phyloP scores from a whole-genome alignment of 768 basidiomycete species.

The Pulveroboletus sp. region DNA sequence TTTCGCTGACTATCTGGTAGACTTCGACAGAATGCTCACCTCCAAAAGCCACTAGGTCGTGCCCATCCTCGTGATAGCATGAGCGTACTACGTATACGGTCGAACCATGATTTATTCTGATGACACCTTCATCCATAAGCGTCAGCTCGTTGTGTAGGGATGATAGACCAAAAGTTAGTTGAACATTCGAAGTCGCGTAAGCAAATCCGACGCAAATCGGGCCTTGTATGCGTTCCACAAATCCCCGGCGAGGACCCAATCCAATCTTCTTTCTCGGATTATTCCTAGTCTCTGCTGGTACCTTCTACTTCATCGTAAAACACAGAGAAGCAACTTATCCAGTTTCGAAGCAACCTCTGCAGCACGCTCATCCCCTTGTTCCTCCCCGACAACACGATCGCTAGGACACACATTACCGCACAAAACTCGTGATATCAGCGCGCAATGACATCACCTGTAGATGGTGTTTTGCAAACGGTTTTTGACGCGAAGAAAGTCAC shows the following conservation, averaged over 20 bases:
- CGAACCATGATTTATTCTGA: conserved; percentile 56
- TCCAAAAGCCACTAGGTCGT: conserved; percentile 69
- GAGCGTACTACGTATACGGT: conserved; percentile 60
- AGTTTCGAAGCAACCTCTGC: conserved; percentile 56
- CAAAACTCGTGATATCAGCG: not conserved
- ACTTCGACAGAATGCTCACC: conserved; percentile 71
- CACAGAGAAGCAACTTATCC: conserved; percentile 54
- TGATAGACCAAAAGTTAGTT: too few species aligned
- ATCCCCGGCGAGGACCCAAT: conserved; percentile 46
- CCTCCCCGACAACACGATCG: conserved; percentile 47
- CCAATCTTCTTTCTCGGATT: conserved; percentile 60
- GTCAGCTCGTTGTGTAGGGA: not conserved
- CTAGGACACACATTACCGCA: conserved; percentile 15
- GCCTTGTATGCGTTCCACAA: conserved; percentile 14
- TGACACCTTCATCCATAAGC: conserved; percentile 44
- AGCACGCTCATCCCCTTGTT: conserved; percentile 61
- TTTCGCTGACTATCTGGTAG: conserved; percentile 53
- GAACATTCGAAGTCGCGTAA: too few species aligned
- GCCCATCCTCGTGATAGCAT: conserved; percentile 57
- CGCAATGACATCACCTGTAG: conserved; percentile 15
- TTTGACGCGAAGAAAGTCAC: conserved; percentile 74
- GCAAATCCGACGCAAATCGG: not conserved
- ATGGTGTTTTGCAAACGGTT: conserved; percentile 6
- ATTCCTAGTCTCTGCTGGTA: conserved; percentile 49
- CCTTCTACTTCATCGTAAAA: conserved; percentile 55